Percentiles rank a stretch among this genome's conserved stretches.
Evolutionary conservation across 2,329 filamentous ascomycete species (phyloP).

Genomic region (Xylariaceae sp.): DNA sequence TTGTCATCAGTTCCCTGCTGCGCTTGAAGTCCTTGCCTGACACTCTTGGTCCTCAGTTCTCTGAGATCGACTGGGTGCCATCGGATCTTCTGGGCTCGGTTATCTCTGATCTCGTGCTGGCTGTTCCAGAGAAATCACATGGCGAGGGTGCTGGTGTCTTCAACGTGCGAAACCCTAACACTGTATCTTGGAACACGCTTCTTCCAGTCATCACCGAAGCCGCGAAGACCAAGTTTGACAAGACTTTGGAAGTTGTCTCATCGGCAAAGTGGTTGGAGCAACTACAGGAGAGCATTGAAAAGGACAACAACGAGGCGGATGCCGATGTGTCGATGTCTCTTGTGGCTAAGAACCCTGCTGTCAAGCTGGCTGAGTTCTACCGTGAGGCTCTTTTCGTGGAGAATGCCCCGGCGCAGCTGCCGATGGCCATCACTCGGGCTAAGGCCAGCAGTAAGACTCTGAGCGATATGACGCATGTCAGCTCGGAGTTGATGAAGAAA

Average conservation of each 20-base stretch:
- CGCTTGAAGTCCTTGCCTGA: conserved; percentile 6
- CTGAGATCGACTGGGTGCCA: conserved; percentile 13
- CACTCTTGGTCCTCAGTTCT: conserved; percentile 11
- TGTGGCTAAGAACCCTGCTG: conserved; percentile 25
- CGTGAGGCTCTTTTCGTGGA: conserved; percentile 12
- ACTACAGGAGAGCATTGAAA: background rate
- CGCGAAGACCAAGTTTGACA: background rate
- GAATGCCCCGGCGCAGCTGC: conserved; percentile 1
- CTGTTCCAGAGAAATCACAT: background rate
- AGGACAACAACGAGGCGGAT: background rate
- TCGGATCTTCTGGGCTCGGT: conserved; percentile 10
- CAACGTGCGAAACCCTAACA: conserved; percentile 13
- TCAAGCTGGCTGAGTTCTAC: conserved; percentile 32
- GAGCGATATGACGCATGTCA: conserved; percentile 26
- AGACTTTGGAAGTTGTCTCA: background rate
- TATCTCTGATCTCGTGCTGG: conserved; percentile 5
- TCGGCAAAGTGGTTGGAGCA: background rate
- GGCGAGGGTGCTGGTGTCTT: conserved; percentile 6
- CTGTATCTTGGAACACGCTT: background rate
- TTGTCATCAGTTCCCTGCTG: conserved; percentile 9
- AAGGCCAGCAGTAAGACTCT: conserved; percentile 26
- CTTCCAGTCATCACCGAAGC: conserved; percentile 2
- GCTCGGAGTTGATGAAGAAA: conserved; percentile 31
- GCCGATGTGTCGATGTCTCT: background rate
- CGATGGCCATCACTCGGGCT: conserved; percentile 18